Base-by-base conservation (phyloP, 495 filamentous ascomycete species). In the Aspergillus nidulans region DNA sequence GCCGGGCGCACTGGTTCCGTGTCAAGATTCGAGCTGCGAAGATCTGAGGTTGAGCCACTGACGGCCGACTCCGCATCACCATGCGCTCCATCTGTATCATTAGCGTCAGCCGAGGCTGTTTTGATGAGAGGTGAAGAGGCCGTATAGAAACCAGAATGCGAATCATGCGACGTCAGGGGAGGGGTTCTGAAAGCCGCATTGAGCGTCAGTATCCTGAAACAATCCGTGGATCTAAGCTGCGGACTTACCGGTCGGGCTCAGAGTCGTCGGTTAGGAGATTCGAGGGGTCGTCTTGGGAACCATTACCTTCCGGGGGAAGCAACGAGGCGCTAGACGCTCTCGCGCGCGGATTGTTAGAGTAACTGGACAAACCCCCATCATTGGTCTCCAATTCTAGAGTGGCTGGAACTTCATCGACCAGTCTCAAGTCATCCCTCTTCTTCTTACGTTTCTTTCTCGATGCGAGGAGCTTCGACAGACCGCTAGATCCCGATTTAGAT, bases 61-160 rank as follows among this genome's bases (percentile, higher is more conserved):
- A 66, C 46, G 1, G 62, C 62, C 0, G 72, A 73, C 43, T 69
- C 67, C 1, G 54, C 55, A 57, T 72, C 67, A 3, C 51, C 63
- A 10, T 65, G 61, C 6, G 39, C 53, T 8, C 52, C 55, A 30
- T 64, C 62, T 3, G 57, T 58, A 7, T 71, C 59, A 6, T 59
- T 43, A 4, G 70, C 60, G 32, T 70, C 75, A 55, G 69, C 74
- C 56, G 71, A 79, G 49, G 74, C 81, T 61, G 69, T 80, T 59
- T 85, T 84, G 30, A 94, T 81, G 49, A 91, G 71, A 25, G 90
- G 91, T 23, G 91, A 92, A 15, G 89, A 92, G 12, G 87, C 83
- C 25, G 91, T 92, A 50, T 92, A 77, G 68, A 89, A 87, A 52
- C 85, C 89, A 58, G 85, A 77, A 65, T 94, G 90, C 24, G 89